Base-by-base conservation (phyloP, 1,284 basidiomycete species). In the Porphyrellus sp. region DNA sequence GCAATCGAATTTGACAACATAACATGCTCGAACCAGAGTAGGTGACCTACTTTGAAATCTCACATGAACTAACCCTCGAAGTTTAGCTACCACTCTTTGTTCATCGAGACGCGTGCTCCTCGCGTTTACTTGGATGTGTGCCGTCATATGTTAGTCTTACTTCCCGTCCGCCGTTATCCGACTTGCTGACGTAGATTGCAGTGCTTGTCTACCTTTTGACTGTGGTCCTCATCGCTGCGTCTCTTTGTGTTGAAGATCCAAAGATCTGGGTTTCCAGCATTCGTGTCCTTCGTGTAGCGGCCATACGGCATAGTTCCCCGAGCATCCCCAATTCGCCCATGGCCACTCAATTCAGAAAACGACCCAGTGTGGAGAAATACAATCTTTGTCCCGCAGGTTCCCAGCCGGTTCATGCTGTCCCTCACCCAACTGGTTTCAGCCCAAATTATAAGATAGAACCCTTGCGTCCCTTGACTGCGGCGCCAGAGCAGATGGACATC, bases 81-180 rank as follows among this genome's bases (percentile, higher is more conserved):
- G 35, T 44, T 53, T 30, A 62, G 58, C 28, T 35, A 43, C 34
- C 21, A 3, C 38, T 21, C 16, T 46, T n/a, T 90, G 88, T 63
- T 65, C 68, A 9, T 86, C 87, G n/a, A 73, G 75, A 20, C 73
- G 67, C 49, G 72, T 85, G 24, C 70, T 89, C 31, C 66, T 82
- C 56, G 83, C 76, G 5, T 86, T 88, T 61, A 74, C 80, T 38
- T 90, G 87, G 88, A 70, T 79, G 31, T 77, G 73, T 59, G 74
- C 80, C 31, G 63, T 75, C 33, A 71, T 76, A 39, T 64, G 86
- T 90, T 59, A 62, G 86, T 74, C 25, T 27, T 58, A 20, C 38
- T 42, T 16, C 34, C 30, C 41, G 23, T 44, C 57, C 25, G n/a
- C 25, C 5, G 8, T 8, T 48, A 31, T 23, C 49, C 31, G n/a